These are phyloP conservation scores for Suillus hirtellus DNA, from an alignment of 768 basidiomycete species.

Conservation along the genomic window DNA sequence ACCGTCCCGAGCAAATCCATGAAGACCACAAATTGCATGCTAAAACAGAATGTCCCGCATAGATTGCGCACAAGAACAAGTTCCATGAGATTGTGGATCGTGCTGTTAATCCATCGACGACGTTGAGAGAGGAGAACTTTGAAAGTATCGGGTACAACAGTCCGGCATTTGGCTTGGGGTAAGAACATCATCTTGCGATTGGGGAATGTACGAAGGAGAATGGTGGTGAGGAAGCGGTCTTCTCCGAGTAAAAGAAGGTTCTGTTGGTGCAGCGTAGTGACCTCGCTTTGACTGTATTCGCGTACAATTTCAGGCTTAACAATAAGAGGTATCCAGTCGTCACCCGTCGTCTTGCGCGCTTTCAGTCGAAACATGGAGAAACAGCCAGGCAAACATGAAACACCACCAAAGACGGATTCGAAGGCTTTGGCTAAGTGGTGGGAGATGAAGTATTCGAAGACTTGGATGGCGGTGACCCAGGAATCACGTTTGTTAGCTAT, in stretches of 20 bases:
- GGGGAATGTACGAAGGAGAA: slow-evolving; percentile 94
- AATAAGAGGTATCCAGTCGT: slow-evolving; percentile 97
- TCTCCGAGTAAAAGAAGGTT: slow-evolving; percentile 95
- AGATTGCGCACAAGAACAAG: slow-evolving; percentile 94
- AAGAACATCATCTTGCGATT: slow-evolving; percentile 99
- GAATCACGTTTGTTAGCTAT: slow-evolving; percentile 98
- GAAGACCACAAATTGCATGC: slow-evolving; percentile 99
- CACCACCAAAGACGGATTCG: slow-evolving; percentile 98
- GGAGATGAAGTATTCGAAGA: slow-evolving; percentile 98
- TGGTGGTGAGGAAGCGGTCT: slow-evolving; percentile 98
- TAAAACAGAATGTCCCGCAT: slow-evolving; percentile 99
- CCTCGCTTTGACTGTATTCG: slow-evolving; percentile 94
- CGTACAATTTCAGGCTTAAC: slow-evolving; percentile 93
- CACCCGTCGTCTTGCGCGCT: slow-evolving; percentile 81
- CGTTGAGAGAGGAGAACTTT: slow-evolving; percentile 91
- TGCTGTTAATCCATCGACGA: slow-evolving; percentile 99
- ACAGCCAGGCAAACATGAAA: slow-evolving; percentile 89
- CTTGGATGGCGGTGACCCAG: slow-evolving; percentile 98
- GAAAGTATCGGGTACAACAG: slow-evolving; percentile 96
- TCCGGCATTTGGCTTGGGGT: slow-evolving; percentile 92
- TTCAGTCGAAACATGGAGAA: slow-evolving; percentile 87
- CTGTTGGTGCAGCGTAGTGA: slow-evolving; percentile 95
- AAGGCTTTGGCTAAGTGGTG: slow-evolving; percentile 98
- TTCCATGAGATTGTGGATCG: slow-evolving; percentile 99
- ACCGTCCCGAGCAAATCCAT: slow-evolving; percentile 93